These are phyloP conservation scores for Bryoglossum gracile DNA, from an alignment of 495 filamentous ascomycete species.

Conservation along the genomic window DNA sequence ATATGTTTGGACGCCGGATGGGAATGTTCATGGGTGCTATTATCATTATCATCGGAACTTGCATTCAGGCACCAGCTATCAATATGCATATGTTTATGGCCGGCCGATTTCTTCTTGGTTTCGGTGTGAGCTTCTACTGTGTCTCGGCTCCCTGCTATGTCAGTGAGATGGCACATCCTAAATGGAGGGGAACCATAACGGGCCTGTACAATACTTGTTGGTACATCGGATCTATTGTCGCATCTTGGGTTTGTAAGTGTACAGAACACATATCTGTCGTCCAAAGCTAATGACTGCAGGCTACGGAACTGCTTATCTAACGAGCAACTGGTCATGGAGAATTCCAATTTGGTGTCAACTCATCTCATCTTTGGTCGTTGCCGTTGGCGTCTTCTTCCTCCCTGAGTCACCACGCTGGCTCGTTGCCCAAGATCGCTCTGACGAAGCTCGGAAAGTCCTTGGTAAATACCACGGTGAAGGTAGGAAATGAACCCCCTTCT, in stretches of 20 bases:
- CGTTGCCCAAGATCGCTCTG: slow-evolving; percentile 22
- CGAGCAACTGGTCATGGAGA: slow-evolving; percentile 14
- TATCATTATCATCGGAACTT: slow-evolving; percentile 52
- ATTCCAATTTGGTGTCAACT: slow-evolving; percentile 41
- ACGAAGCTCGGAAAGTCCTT: slow-evolving; percentile 31
- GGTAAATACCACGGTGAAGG: slow-evolving; percentile 41
- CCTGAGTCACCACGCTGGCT: slow-evolving; percentile 33
- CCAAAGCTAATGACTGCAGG: slow-evolving; percentile 25
- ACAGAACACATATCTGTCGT: background rate
- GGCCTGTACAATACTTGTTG: slow-evolving; percentile 43
- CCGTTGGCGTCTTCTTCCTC: slow-evolving; percentile 10
- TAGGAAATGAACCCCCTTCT: background rate
- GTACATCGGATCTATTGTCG: slow-evolving; percentile 41
- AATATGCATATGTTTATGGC: slow-evolving; percentile 46
- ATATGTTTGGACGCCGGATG: slow-evolving; percentile 46
- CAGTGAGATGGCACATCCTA: slow-evolving; percentile 66
- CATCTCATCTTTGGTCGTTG: slow-evolving; percentile 26
- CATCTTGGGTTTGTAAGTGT: slow-evolving; percentile 14
- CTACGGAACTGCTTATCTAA: slow-evolving; percentile 27
- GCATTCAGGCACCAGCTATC: slow-evolving; percentile 38
- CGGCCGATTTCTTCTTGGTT: slow-evolving; percentile 69
- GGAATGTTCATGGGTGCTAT: slow-evolving; percentile 56
- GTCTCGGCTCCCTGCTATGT: slow-evolving; percentile 61
- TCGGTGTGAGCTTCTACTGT: slow-evolving; percentile 60
- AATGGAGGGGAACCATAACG: slow-evolving; percentile 58